Percentiles rank a stretch among this genome's conserved stretches.
phyloP scores from a whole-genome alignment of 768 basidiomycete genomes.

The Lactifluus hygrophoroides region DNA sequence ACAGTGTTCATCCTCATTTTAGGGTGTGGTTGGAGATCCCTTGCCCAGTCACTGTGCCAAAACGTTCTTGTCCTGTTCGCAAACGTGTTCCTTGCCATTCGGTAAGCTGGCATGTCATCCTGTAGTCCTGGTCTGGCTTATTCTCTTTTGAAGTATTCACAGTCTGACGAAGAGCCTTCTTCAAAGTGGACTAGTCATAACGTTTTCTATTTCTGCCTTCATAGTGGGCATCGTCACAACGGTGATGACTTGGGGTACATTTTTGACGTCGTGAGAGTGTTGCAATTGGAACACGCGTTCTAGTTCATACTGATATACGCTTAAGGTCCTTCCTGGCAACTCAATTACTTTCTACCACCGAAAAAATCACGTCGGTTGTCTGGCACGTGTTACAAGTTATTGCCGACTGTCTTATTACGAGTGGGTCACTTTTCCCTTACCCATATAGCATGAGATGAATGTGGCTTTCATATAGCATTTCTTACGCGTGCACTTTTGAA shows the following conservation, averaged over 20 bases:
- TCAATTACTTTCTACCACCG: not conserved
- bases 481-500: not conserved
- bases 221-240: not conserved
- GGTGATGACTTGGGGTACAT: not conserved
- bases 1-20: not conserved
- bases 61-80: not conserved
- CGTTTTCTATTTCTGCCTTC: not conserved
- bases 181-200: not conserved
- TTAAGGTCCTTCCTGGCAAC: not conserved
- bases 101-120: not conserved
- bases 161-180: not conserved
- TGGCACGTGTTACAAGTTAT: not conserved
- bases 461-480: not conserved
- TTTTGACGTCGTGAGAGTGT: not conserved
- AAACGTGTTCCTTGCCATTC: not conserved
- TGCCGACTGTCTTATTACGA: not conserved
- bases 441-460: not conserved
- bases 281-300: not conserved
- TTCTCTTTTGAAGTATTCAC: not conserved
- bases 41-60: not conserved
- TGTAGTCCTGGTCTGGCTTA: no score
- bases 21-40: not conserved
- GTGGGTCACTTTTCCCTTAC: not conserved
- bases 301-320: not conserved
- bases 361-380: not conserved